phyloP scores from a whole-genome alignment of 176 grass and related monocot species.

The Triticum timopheevii region DNA sequence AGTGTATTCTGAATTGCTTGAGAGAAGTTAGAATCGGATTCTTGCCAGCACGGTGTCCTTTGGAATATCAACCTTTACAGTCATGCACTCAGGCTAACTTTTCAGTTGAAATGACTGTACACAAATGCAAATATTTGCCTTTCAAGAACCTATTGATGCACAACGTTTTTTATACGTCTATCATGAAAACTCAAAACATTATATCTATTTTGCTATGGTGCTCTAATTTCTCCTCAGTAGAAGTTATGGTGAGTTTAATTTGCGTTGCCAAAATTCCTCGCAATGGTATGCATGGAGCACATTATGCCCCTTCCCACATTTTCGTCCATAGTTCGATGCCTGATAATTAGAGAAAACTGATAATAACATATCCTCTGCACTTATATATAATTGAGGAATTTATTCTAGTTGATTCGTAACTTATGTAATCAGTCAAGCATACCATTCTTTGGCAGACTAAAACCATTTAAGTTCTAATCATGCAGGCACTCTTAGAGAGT shows the following conservation, averaged over 20 bases:
- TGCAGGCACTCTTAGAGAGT: not conserved
- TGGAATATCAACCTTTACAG: constrained; percentile 28
- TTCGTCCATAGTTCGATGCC: not conserved
- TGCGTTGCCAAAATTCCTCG: not conserved
- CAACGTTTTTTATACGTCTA: not conserved
- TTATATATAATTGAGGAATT: constrained; percentile 22
- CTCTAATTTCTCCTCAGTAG: not conserved
- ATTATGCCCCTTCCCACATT: not conserved
- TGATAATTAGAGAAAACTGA: constrained; percentile 13
- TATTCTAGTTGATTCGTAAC: not conserved
- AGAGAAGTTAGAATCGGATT: constrained; percentile 11
- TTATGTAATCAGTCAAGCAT: not conserved
- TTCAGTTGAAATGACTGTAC: constrained; percentile 9
- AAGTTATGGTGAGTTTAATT: not conserved
- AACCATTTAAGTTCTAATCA: not conserved
- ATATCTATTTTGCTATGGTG: not conserved
- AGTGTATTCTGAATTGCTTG: constrained; percentile 12
- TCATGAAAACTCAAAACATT: constrained; percentile 1
- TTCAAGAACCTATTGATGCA: constrained; percentile 1
- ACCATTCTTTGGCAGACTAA: not conserved
- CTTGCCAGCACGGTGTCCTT: constrained; percentile 2
- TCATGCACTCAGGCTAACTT: constrained; percentile 19
- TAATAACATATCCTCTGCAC: not conserved
- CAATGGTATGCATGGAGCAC: not conserved
- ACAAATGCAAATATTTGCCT: constrained; percentile 3